Conservation (phyloP, 805 yeast species). For the Cyberlindnera euphorbiiphila region DNA sequence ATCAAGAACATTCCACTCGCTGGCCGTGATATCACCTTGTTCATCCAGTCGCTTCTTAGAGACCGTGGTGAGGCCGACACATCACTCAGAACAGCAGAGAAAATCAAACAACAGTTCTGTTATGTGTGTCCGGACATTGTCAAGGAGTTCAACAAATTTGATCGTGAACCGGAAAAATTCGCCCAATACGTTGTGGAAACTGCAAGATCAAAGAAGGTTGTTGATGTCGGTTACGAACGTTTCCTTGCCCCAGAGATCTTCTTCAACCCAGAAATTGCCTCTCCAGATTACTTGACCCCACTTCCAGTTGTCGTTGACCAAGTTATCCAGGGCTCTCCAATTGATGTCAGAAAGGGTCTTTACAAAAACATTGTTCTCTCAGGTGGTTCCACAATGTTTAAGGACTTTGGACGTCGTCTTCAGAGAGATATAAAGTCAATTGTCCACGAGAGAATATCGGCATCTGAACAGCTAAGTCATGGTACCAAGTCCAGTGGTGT, state of each 20-base stretch:
- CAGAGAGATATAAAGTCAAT: constrained; percentile 89
- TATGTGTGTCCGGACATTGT: constrained; percentile 98
- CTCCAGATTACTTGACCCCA: constrained; percentile 93
- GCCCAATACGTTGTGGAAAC: constrained; percentile 89
- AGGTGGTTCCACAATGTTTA: constrained; percentile 99
- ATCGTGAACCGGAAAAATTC: constrained; percentile 88
- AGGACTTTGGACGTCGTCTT: constrained; percentile 94
- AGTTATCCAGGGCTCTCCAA: constrained; percentile 92
- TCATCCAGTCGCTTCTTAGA: constrained; percentile 88
- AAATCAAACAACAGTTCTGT: constrained; percentile 94
- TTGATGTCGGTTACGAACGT: constrained; percentile 96
- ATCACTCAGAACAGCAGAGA: constrained; percentile 91
- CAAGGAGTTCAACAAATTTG: constrained; percentile 91
- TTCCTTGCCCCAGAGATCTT: constrained; percentile 99
- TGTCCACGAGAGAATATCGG: constrained; percentile 83
- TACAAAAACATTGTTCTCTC: constrained; percentile 93
- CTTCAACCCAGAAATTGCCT: constrained; percentile 96
- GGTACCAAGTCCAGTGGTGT: constrained; percentile 82
- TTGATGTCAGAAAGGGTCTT: constrained; percentile 95
- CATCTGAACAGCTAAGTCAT: constrained; percentile 65
- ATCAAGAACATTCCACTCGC: constrained; percentile 98
- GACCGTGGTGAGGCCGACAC: constrained; percentile 97
- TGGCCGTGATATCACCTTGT: constrained; percentile 94
- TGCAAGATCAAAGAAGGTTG: constrained; percentile 54
- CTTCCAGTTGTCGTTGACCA: constrained; percentile 94